A percentile compares a stretch with the other conserved stretches of the same genome.
Conservation (phyloP, 192 early-diverging fungal genomes). For the Chytriomyces sp. region DNA sequence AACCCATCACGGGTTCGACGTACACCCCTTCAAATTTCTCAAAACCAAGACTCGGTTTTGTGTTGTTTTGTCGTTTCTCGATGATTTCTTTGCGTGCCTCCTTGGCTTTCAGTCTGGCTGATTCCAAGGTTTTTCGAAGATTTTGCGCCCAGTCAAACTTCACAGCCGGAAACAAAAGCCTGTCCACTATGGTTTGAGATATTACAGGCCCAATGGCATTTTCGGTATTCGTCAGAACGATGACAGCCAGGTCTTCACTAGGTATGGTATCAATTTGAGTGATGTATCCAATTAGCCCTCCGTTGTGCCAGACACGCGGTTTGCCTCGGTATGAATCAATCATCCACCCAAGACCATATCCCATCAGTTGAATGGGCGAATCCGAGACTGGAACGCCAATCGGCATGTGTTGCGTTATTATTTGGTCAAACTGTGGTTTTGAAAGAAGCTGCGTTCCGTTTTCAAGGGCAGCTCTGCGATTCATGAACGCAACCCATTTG, state of each 20-base stretch:
- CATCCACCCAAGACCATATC: slow-evolving; percentile 12
- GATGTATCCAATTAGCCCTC: slow-evolving; percentile 1
- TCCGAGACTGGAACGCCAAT: not conserved
- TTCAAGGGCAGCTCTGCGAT: not conserved
- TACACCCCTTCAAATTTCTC: no score
- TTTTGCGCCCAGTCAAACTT: no score
- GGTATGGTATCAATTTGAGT: slow-evolving; percentile 6
- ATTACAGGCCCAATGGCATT: no score
- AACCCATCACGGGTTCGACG: no score
- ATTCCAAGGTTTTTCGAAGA: no score
- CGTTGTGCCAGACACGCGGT: not conserved
- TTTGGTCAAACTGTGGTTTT: not conserved
- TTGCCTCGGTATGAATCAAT: slow-evolving; percentile 29
- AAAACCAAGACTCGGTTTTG: no score
- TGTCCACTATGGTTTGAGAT: no score
- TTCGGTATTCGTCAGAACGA: slow-evolving; percentile 12
- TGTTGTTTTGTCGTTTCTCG: no score
- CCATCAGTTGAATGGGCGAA: not conserved
- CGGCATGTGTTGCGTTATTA: slow-evolving; percentile 1
- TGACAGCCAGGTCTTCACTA: slow-evolving; percentile 15
- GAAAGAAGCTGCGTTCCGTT: slow-evolving; percentile 23
- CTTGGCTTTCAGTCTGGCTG: no score
- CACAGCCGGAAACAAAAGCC: no score
- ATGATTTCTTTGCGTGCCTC: no score
- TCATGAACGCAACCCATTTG: slow-evolving; percentile 24